Percentiles rank a stretch among this genome's conserved stretches.
phyloP scores from a whole-genome alignment of 176 grass and related monocot genomes.

The Aegilops umbellulata region DNA sequence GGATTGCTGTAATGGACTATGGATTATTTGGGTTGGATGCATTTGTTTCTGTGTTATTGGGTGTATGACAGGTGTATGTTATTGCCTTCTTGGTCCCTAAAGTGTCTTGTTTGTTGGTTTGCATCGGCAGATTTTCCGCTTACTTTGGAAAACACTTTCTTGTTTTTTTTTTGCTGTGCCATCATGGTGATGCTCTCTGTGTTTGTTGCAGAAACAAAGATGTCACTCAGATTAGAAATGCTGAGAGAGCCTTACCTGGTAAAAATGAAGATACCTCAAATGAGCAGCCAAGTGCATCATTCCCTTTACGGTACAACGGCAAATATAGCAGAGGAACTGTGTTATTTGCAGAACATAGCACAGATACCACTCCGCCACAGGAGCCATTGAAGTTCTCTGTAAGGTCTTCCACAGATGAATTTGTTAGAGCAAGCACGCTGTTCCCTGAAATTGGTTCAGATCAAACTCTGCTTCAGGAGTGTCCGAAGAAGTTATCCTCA shows the following conservation, averaged over 20 bases:
- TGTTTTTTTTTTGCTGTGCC: not conserved
- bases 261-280: conserved; percentile 24
- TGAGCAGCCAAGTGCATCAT: conserved; percentile 1
- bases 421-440: conserved; percentile 29
- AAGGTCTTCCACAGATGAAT: conserved; percentile 32
- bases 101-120: conserved; percentile 4
- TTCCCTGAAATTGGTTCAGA: conserved; percentile 16
- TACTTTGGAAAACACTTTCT: not conserved
- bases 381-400: not conserved
- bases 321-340: not conserved
- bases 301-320: not conserved
- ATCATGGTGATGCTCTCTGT: not conserved
- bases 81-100: not conserved
- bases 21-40: not conserved
- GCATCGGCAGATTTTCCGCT: not conserved
- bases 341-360: conserved; percentile 13
- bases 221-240: conserved; percentile 7
- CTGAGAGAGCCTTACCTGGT: not conserved
- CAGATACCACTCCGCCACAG: not conserved
- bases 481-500: conserved; percentile 28
- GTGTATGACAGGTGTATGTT: not conserved
- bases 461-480: conserved; percentile 4
- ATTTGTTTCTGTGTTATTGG: conserved; percentile 18
- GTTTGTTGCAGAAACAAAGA: conserved; percentile 30
- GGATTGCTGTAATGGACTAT: not conserved